Conservation (phyloP, 192 early-diverging fungal species). For the Jimgerdemannia flammicorona region DNA sequence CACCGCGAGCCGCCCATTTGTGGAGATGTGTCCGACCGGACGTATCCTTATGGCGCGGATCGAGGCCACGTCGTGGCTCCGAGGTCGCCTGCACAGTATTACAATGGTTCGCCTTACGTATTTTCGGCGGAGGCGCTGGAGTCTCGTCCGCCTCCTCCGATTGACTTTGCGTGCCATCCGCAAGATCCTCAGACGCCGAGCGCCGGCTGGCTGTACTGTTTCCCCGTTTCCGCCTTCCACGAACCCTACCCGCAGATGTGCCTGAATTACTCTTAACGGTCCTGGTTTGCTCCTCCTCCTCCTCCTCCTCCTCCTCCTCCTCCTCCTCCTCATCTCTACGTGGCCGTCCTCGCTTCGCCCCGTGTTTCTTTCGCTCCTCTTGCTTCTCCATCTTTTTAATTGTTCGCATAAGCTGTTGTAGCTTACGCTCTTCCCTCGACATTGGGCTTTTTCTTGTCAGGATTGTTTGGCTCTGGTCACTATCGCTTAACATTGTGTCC, state of each 20-base stretch:
- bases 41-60: conserved; percentile 50
- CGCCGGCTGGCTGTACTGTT: background rate
- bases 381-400: conserved; percentile 59
- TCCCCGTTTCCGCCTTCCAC: background rate
- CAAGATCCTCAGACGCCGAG: background rate
- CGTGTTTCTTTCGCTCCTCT: conserved; percentile 36
- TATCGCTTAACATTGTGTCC: conserved; percentile 24
- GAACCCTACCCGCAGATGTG: background rate
- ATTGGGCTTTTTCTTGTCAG: conserved; percentile 12
- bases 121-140: conserved; percentile 2
- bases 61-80: conserved; percentile 21
- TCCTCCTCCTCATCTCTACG: conserved; percentile 28
- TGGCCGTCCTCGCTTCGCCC: conserved; percentile 29
- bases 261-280: background rate
- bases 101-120: conserved; percentile 15
- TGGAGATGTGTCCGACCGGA: conserved; percentile 64
- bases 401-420: conserved; percentile 57
- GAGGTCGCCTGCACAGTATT: conserved; percentile 13
- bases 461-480: conserved; percentile 23
- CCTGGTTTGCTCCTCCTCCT: conserved; percentile 18
- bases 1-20: conserved; percentile 56
- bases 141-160: background rate
- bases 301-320: conserved; percentile 26
- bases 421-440: conserved; percentile 67
- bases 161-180: background rate